phyloP scores from a whole-genome alignment of 108 stramenopile species.

The Cyclotella cryptica region DNA sequence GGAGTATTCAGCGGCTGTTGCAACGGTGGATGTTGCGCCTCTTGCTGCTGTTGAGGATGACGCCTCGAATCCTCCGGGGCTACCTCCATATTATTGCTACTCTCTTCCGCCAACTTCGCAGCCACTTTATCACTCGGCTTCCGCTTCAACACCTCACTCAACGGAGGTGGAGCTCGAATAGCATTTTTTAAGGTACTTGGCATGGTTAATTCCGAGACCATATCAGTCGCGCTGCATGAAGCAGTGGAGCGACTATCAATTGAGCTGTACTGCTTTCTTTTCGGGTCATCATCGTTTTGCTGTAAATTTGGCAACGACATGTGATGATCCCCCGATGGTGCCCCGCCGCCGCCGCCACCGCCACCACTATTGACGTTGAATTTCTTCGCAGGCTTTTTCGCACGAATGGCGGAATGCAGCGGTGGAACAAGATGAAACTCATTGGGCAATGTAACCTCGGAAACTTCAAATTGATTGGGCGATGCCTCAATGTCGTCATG shows the following conservation, averaged over 20 bases:
- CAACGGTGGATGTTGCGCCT: neutral
- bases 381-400: neutral
- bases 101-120: neutral
- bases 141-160: conserved; percentile 8
- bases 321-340: no score
- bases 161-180: neutral
- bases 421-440: neutral
- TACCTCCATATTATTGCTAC: neutral
- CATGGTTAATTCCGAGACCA: conserved; percentile 3
- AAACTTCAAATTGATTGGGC: neutral
- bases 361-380: neutral
- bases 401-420: neutral
- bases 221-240: neutral
- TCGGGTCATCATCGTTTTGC: no score
- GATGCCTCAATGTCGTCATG: neutral
- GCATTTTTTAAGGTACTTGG: neutral
- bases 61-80: neutral
- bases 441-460: neutral
- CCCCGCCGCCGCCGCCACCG: neutral
- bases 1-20: no score
- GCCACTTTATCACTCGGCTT: neutral
- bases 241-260: neutral
- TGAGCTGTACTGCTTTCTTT: no score
- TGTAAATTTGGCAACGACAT: no score
- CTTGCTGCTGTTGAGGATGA: neutral